phyloP scores from a whole-genome alignment of 2,329 filamentous ascomycete species.

The Pezicula neosporulosa region DNA sequence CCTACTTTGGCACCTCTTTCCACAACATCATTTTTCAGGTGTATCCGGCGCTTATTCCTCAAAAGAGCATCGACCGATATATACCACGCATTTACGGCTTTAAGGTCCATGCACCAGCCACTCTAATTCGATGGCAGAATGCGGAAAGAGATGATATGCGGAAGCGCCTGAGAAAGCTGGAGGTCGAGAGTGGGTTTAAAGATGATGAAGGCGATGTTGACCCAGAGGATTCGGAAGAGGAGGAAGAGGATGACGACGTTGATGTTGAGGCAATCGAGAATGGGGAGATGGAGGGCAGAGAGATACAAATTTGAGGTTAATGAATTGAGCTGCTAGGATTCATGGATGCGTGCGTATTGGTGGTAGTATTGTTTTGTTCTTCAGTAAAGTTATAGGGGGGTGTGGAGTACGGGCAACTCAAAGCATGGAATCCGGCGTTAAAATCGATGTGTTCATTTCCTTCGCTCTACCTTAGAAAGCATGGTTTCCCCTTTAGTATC shows the following conservation, averaged over 20 bases:
- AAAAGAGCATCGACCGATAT: slow-evolving; percentile 83
- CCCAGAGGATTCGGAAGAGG: slow-evolving; percentile 55
- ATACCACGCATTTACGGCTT: slow-evolving; percentile 92
- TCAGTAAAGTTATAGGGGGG: not conserved
- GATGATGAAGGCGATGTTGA: slow-evolving; percentile 59
- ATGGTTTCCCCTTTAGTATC: not conserved
- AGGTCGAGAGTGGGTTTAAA: slow-evolving; percentile 77
- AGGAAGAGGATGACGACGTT: slow-evolving; percentile 32
- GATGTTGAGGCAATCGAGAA: slow-evolving; percentile 24
- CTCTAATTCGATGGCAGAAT: slow-evolving; percentile 89
- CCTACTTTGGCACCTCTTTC: slow-evolving; percentile 97
- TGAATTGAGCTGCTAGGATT: not conserved
- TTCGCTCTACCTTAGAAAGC: not conserved
- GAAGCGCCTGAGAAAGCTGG: slow-evolving; percentile 64
- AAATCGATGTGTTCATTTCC: not conserved
- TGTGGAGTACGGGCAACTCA: not conserved
- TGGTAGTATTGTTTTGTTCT: too few species aligned
- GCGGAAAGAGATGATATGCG: slow-evolving; percentile 79
- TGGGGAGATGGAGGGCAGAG: slow-evolving; percentile 15
- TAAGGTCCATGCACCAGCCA: slow-evolving; percentile 86
- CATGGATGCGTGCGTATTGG: not conserved
- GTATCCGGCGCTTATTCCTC: slow-evolving; percentile 83
- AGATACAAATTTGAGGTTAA: not conserved
- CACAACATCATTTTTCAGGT: slow-evolving; percentile 99
- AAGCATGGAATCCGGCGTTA: not conserved